Percentiles rank a stretch among this genome's conserved stretches.
phyloP scores from a whole-genome alignment of 345 rosid genomes.

The Jatropha curcas region DNA sequence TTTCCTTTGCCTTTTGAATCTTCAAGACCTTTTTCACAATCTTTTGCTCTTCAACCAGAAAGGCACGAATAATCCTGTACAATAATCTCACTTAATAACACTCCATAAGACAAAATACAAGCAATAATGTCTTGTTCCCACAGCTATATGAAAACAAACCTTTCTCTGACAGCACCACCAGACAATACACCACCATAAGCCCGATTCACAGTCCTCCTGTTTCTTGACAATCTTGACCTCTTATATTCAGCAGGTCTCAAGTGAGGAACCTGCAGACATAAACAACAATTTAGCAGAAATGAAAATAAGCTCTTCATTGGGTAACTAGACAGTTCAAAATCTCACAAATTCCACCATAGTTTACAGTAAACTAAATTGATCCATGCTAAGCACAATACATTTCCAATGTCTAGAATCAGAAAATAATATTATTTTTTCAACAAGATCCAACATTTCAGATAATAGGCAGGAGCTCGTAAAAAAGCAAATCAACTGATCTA shows the following conservation, averaged over 20 bases:
- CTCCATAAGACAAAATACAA: not conserved
- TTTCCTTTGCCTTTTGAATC: constrained; percentile 34
- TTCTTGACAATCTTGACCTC: constrained; percentile 33
- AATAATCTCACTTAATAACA: not conserved
- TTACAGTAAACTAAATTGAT: too few relatives aligned
- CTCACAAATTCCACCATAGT: not conserved
- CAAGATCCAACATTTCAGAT: not conserved
- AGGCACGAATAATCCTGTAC: constrained; percentile 29
- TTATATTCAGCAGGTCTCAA: constrained; percentile 38
- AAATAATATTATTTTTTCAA: not conserved
- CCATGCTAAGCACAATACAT: not conserved
- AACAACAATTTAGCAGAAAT: not conserved
- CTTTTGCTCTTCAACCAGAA: constrained; percentile 34
- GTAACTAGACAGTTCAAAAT: not conserved
- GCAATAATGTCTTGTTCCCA: not conserved
- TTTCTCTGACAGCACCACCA: constrained; percentile 33
- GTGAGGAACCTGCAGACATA: constrained; percentile 26
- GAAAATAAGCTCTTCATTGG: not conserved
- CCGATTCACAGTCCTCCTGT: constrained; percentile 34
- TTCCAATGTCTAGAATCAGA: not conserved
- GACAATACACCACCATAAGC: constrained; percentile 36
- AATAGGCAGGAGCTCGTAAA: not conserved
- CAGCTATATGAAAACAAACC: constrained; percentile 9
- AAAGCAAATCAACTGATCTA: not conserved
- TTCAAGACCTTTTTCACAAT: constrained; percentile 36